Base-by-base conservation (phyloP, 768 basidiomycete species). In the Boletellus ananas region DNA sequence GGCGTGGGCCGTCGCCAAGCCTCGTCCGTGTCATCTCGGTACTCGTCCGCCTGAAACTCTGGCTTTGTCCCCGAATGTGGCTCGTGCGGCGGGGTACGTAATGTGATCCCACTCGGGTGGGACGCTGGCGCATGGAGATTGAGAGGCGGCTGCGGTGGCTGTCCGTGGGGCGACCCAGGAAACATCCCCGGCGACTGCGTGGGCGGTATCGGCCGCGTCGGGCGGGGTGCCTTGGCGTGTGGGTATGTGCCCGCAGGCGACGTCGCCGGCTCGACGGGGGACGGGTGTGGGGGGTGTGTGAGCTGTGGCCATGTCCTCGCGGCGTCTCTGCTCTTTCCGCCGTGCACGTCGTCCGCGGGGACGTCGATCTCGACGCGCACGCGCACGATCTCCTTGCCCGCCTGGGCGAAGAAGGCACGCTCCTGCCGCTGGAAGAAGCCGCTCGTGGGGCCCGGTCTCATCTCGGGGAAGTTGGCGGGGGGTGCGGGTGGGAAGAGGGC, bases 361-460 rank as follows among this genome's bases (percentile, higher is more conserved):
- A 83, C 65, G 65, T 87, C 86, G 47, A 87, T 74, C 62, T 88
- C 86, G 35, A 87, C 77, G 21, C 83, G 78, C 25, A 87, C 83
- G 23, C 86, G 81, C 36, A 89, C 80, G 57, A 89, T 86, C 65
- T 88, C 87, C 52, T 79, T 83, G 20, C 86, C 87, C 0, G 84
- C 84, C 58, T 86, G 81, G 1, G 86, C 85, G 56, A 90, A 90
- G 67, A 87, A 90, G 8, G 83, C 84, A 48, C 87, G 84, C 58
- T 90, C 87, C 65, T 90, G 84, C 0, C 79, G 74, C 55, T 81
- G 78, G 64, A 90, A 90, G 64, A 78, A 89, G 25, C 81, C 79
- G 43, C 81, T 83, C 0, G 88, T 89, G 3, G 85, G 80, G 1
- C 83, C 82, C 2, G 78, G 74, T 48, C 79, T 72, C 69, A 80